A percentile compares a stretch with the other conserved stretches of the same genome.
These are phyloP conservation scores for Fusarium nelsonii DNA, from an alignment of 2,329 filamentous ascomycete genomes.

Conservation along the genomic window DNA sequence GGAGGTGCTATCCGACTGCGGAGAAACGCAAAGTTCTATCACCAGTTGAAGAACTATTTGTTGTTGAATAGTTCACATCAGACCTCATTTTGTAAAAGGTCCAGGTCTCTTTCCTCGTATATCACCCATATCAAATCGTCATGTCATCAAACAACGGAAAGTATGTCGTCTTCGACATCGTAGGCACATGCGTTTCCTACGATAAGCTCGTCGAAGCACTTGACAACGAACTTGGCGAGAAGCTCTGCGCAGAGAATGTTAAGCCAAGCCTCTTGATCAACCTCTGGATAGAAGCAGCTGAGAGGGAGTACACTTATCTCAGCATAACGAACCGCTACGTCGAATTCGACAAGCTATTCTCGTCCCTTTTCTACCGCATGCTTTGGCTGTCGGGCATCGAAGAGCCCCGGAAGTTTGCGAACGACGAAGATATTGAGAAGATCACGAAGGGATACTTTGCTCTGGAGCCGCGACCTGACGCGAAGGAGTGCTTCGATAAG, in stretches of 20 bases:
- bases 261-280: slow-evolving; percentile 59
- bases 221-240: slow-evolving; percentile 56
- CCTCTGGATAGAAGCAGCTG: slow-evolving; percentile 60
- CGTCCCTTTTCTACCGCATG: slow-evolving; percentile 62
- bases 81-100: neutral
- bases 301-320: slow-evolving; percentile 64
- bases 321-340: slow-evolving; percentile 59
- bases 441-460: slow-evolving; percentile 48
- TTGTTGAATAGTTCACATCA: too few species aligned
- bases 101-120: accelerated
- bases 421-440: slow-evolving; percentile 56
- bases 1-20: too few species aligned
- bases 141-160: neutral
- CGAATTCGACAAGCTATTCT: slow-evolving; percentile 58
- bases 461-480: slow-evolving; percentile 16
- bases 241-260: slow-evolving; percentile 55
- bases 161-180: slow-evolving; percentile 37
- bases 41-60: neutral
- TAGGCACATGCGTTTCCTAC: slow-evolving; percentile 34
- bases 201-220: slow-evolving; percentile 51
- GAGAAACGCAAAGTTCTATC: neutral
- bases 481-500: slow-evolving; percentile 33
- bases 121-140: accelerated
- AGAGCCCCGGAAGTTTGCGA: slow-evolving; percentile 57
- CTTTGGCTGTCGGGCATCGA: slow-evolving; percentile 59